Evolutionary conservation across 371 early-diverging fungal species (phyloP).

Genomic region (Mortierella sp.): DNA sequence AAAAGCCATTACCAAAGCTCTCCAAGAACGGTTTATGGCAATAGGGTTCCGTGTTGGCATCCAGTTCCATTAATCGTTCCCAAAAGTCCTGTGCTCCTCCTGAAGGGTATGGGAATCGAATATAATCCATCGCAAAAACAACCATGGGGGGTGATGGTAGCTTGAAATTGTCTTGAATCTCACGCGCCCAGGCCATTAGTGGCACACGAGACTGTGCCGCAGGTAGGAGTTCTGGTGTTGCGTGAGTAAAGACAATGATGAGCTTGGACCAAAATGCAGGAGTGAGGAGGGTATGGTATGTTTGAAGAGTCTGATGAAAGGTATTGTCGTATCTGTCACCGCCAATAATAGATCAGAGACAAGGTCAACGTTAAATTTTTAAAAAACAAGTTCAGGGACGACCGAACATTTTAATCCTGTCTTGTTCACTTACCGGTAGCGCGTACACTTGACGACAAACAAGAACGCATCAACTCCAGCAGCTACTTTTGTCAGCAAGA

Average conservation of each 20-base stretch:
- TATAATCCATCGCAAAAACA: slow-evolving; percentile 51
- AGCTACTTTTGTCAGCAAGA: slow-evolving; percentile 33
- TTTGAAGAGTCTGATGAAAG: slow-evolving; percentile 45
- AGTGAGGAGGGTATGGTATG: slow-evolving; percentile 40
- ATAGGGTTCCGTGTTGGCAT: slow-evolving; percentile 49
- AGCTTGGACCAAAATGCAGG: slow-evolving; percentile 54
- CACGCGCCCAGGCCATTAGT: slow-evolving; percentile 43
- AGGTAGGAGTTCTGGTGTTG: slow-evolving; percentile 46
- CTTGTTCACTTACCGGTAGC: slow-evolving; percentile 33
- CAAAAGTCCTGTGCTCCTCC: slow-evolving; percentile 55
- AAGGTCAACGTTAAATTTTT: neutral
- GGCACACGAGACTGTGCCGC: slow-evolving; percentile 34
- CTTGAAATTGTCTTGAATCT: slow-evolving; percentile 52
- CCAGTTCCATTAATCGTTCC: slow-evolving; percentile 46
- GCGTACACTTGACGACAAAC: slow-evolving; percentile 56
- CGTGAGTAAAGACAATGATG: slow-evolving; percentile 49
- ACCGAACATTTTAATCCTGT: neutral
- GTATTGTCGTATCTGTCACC: slow-evolving; percentile 47
- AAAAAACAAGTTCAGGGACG: no score
- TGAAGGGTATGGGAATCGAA: slow-evolving; percentile 50
- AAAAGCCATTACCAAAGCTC: slow-evolving; percentile 48
- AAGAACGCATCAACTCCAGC: slow-evolving; percentile 55
- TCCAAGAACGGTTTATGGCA: slow-evolving; percentile 52
- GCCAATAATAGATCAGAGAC: neutral
- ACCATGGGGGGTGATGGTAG: slow-evolving; percentile 28